A percentile compares a stretch with the other conserved stretches of the same genome.
Conservation (phyloP, 345 rosid species). For the Atalantia buxifolia region DNA sequence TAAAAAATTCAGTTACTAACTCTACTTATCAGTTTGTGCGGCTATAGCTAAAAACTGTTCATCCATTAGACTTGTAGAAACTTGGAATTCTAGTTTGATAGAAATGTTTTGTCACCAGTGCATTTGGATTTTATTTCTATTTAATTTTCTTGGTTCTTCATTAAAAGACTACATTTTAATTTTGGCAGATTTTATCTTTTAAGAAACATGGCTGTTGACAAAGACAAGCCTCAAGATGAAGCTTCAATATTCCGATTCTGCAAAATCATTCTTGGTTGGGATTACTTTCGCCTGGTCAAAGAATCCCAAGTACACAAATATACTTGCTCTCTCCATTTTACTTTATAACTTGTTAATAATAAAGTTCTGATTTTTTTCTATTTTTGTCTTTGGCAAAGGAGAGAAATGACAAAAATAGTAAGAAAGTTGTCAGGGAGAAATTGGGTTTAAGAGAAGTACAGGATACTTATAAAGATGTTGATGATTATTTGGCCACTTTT, state of each 20-base stretch:
- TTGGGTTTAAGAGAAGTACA: conserved; percentile 53
- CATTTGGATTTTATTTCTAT: background rate
- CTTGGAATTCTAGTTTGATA: too few relatives aligned
- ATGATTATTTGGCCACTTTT: conserved; percentile 75
- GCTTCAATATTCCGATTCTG: conserved; percentile 66
- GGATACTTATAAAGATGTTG: conserved; percentile 58
- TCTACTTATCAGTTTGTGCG: too few relatives aligned
- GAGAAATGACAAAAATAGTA: conserved; percentile 26
- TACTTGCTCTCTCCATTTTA: background rate
- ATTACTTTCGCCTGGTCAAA: conserved; percentile 62
- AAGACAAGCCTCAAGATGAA: conserved; percentile 52
- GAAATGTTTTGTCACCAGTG: too few relatives aligned
- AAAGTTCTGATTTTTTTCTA: background rate
- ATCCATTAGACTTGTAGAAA: too few relatives aligned
- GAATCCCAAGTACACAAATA: conserved; percentile 36
- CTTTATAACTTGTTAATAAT: background rate
- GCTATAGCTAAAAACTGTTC: too few relatives aligned
- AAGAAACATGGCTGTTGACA: conserved; percentile 52
- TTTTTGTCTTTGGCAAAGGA: conserved; percentile 13
- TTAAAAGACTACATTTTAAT: background rate
- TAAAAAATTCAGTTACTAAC: too few relatives aligned
- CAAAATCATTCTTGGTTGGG: conserved; percentile 78
- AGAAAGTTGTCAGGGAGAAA: conserved; percentile 18
- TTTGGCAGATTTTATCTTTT: background rate
- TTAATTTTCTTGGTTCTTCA: background rate